A percentile compares a stretch with the other conserved stretches of the same genome.
phyloP scores from a whole-genome alignment of 2,329 filamentous ascomycete genomes.

The Helicocarpus griseus region DNA sequence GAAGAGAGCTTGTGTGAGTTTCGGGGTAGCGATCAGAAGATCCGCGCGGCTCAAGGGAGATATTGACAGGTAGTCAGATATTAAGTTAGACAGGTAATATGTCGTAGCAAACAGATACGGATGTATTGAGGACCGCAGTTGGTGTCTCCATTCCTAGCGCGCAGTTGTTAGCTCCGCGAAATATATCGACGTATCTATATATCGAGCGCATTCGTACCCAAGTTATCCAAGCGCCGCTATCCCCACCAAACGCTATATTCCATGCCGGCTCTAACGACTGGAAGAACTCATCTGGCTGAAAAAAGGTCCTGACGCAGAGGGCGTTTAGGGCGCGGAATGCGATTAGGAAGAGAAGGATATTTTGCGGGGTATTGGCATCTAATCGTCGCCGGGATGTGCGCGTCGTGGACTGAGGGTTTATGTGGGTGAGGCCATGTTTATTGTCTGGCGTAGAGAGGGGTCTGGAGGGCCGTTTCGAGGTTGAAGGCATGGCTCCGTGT shows the following conservation, averaged over 20 bases:
- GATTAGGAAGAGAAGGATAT: conserved; percentile 39
- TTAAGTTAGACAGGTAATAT: conserved; percentile 54
- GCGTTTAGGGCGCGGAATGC: conserved; percentile 72
- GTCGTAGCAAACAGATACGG: conserved; percentile 72
- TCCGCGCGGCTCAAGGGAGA: conserved; percentile 51
- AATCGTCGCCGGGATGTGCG: background rate
- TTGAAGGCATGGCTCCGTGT: background rate
- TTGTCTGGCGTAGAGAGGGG: background rate
- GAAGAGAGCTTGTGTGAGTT: conserved; percentile 64
- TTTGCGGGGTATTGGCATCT: conserved; percentile 1
- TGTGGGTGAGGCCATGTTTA: background rate
- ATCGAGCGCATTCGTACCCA: conserved; percentile 56
- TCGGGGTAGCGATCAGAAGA: conserved; percentile 62
- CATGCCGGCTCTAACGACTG: conserved; percentile 93
- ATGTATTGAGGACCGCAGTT: conserved; percentile 81
- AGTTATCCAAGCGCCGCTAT: conserved; percentile 81
- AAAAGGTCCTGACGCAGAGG: conserved; percentile 73
- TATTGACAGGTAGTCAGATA: conserved; percentile 47
- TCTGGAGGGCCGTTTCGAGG: background rate
- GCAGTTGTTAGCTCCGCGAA: background rate
- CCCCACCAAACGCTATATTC: conserved; percentile 68
- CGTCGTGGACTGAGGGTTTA: background rate
- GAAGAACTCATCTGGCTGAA: conserved; percentile 97
- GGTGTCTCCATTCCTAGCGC: conserved; percentile 77
- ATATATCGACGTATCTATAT: background rate